Percentiles rank a stretch among this genome's conserved stretches.
These are phyloP conservation scores for Tolypocladium pustulatum DNA, from an alignment of 2,329 filamentous ascomycete genomes.

Conservation along the genomic window DNA sequence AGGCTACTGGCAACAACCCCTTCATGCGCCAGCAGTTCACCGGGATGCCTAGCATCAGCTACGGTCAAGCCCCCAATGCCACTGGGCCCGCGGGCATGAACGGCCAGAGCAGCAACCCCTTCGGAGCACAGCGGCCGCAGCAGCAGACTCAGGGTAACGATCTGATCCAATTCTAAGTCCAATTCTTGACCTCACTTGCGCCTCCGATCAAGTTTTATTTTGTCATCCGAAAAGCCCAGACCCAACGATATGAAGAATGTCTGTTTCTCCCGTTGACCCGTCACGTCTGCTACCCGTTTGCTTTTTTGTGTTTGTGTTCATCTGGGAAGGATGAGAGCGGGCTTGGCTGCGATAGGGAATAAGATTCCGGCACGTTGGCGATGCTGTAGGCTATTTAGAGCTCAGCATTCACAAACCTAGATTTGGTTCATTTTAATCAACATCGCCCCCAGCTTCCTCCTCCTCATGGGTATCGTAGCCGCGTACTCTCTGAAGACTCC, in stretches of 20 bases:
- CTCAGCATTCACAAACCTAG: slow-evolving; percentile 4
- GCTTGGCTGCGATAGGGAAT: not conserved
- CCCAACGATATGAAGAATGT: slow-evolving; percentile 1
- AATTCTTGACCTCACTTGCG: not conserved
- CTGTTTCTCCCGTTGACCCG: not conserved
- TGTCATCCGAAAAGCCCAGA: not conserved
- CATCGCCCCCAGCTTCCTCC: slow-evolving; percentile 4
- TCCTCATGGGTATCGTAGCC: slow-evolving; percentile 4
- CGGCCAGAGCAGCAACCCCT: slow-evolving; percentile 45
- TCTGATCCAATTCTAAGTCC: slow-evolving; percentile 49
- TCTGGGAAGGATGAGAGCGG: not conserved
- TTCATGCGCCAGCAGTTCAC: slow-evolving; percentile 81
- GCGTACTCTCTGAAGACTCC: not conserved
- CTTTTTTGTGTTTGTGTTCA: slow-evolving; percentile 2
- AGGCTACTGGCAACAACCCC: slow-evolving; percentile 79
- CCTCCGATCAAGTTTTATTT: slow-evolving; percentile 1
- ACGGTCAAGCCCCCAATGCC: slow-evolving; percentile 32
- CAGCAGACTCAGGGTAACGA: slow-evolving; percentile 42
- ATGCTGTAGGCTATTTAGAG: slow-evolving; percentile 2
- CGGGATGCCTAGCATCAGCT: slow-evolving; percentile 55
- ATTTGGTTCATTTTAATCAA: slow-evolving; percentile 5
- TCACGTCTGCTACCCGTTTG: not conserved
- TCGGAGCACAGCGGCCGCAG: slow-evolving; percentile 40
- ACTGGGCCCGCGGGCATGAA: slow-evolving; percentile 48
- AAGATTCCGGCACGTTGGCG: not conserved